Evolutionary conservation across 2,329 filamentous ascomycete genomes (phyloP).

Genomic region (Seiridium cupressi): DNA sequence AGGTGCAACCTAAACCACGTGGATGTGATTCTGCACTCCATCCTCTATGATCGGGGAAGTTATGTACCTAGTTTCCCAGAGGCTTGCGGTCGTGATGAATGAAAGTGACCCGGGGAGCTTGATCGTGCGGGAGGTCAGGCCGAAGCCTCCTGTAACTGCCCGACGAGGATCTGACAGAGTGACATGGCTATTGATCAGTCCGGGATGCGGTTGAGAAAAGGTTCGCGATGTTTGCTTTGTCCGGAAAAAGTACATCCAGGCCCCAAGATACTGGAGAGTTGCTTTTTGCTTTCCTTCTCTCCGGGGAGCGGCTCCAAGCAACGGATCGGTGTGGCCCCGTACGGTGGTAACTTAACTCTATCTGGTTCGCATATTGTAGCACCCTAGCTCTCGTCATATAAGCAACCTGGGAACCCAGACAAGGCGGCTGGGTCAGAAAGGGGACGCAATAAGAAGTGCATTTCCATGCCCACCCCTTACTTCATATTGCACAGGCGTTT

Average conservation of each 20-base stretch:
- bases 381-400: neutral
- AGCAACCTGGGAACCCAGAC: neutral
- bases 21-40: constrained; percentile 4
- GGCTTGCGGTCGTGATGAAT: neutral
- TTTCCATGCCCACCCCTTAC: neutral
- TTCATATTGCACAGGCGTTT: neutral
- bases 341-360: constrained; percentile 1
- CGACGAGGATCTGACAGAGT: neutral
- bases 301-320: neutral
- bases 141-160: neutral
- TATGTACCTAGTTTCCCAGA: neutral
- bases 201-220: neutral
- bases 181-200: neutral
- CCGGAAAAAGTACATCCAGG: neutral
- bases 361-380: neutral
- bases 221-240: neutral
- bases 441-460: neutral
- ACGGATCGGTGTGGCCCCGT: neutral
- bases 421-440: neutral
- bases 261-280: neutral
- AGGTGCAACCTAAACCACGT: neutral
- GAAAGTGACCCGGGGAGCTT: neutral
- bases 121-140: neutral
- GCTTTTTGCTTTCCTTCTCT: neutral
- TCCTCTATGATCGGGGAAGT: neutral